Base-by-base conservation (phyloP, 305 asterid species). In the Fraxinus ornus region DNA sequence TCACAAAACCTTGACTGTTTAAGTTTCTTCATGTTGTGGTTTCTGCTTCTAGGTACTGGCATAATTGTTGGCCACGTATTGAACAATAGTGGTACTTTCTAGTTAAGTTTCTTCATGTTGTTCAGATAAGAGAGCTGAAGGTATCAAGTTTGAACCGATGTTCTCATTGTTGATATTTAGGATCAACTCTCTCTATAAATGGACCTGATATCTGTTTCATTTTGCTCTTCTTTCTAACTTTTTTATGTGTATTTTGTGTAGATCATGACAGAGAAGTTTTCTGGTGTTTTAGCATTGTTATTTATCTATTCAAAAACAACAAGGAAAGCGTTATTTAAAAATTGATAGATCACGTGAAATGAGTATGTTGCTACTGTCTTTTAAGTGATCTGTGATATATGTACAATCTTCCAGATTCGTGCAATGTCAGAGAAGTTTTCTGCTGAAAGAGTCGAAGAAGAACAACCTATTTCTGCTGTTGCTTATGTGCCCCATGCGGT, bases 341-440 rank as follows among this genome's bases (percentile, higher is more conserved):
- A 57, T 57, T 57, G 12, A 19, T 57, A 57, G 68, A 19, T 80
- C 33, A 49, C 9, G 22, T 37, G 39, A 26, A 30, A 21, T 41
- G 26, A 15, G 9, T 32, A 64, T 24, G 68, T 64, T 24, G 28
- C 72, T 21, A 35, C 12, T 13, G 36, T 15, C 2, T 7, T 35
- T 60, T 76, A 75, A 36, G 28, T 39, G 37, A 30, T 44, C 84
- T 28, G 39, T 52, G 26, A 55, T 44, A 32, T 77, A 74, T 79
- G 30, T 52, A 49, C 13, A 10, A 15, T 39, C 78, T 49, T 83
- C 79, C 89, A 89, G 92, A 84, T 89, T 62, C 84, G 79, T 47
- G 52, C 79, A 55, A 83, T 83, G 89, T 83, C 88, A 13, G 88
- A 89, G 78, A 82, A 77, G 36, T 47, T 83, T 72, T 70, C 78